A percentile compares a stretch with the other conserved stretches of the same genome.
phyloP scores from a whole-genome alignment of 2,329 filamentous ascomycete genomes.

The Penicillium sp. region DNA sequence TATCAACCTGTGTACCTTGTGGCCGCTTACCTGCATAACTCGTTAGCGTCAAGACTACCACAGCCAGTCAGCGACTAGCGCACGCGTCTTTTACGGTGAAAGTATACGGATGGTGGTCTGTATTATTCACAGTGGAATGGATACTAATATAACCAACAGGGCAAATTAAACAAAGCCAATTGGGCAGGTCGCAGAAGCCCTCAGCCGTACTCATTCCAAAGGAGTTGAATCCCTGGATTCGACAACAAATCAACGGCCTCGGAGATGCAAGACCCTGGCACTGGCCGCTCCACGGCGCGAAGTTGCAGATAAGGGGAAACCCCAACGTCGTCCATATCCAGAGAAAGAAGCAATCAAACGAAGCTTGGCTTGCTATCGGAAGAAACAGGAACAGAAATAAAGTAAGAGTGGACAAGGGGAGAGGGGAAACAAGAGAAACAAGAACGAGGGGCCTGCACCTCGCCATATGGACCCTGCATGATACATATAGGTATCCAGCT shows the following conservation, averaged over 20 bases:
- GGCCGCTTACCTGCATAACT: no score
- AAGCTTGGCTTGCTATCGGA: neutral
- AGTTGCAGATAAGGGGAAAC: neutral
- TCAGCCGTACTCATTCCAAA: neutral
- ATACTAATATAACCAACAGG: neutral
- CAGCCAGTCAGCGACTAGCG: neutral
- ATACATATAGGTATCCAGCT: neutral
- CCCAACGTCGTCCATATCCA: neutral
- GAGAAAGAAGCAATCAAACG: neutral
- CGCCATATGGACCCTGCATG: neutral
- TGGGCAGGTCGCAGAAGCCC: neutral
- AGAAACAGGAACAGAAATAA: neutral
- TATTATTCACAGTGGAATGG: neutral
- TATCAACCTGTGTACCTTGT: no score
- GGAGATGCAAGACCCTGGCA: neutral
- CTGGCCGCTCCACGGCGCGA: no score
- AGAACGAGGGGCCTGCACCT: neutral
- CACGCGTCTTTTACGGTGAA: no score
- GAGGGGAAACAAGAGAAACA: neutral
- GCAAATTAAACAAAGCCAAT: neutral
- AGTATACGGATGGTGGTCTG: neutral
- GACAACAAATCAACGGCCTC: neutral
- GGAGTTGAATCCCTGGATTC: neutral
- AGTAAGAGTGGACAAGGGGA: neutral
- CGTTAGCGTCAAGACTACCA: neutral